Base-by-base conservation (phyloP, 805 yeast species). In the Pichia phayaonensis region DNA sequence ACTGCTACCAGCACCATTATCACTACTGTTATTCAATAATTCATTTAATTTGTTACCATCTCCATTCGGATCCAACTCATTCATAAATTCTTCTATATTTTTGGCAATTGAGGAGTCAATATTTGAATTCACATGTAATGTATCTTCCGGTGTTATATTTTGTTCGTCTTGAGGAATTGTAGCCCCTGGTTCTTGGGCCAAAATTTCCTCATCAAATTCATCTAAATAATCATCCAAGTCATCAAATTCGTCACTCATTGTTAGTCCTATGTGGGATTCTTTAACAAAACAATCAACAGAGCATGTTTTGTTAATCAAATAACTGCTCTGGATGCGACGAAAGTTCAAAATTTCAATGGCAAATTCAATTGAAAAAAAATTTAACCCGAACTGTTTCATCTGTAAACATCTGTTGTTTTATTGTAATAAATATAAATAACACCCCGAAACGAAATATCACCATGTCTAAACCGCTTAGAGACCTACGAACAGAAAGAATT, bases 181-280 rank as follows among this genome's bases (percentile, higher is more conserved):
- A 0, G 76, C 68, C 4, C 82, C 86, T 1, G 84, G 86, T 2
- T 84, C 83, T 56, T 79, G 73, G 52, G 76, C 76, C 50, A 85
- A 70, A 0, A 83, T 74, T 51, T 81, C 87, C 53, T 83, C 87
- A 41, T 84, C 87, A 62, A 86, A 86, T 55, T 90, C 97, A 61
- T 90, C 96, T 47, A 92, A 72, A 53, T 88, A 73, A 59, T 88
- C 96, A 57, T 87, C 95, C 54, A 87, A 74, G 57, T 87, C 95
- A 59, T 65, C 95, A 54, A 87, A 75, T 55, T 86, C 95, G 51
- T 83, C 80, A 27, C 44, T 42, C 56, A 53, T 53, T 43, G 10
- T 21, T 20, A 4, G 7, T 5, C 22, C 8, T 38, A 12, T 8
- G 24, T 21, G 4, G 20, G 23, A 18, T 36, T 7, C 2, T 18